Evolutionary conservation across 257 asterid genomes (phyloP).

Genomic region (Jasminum sambac): DNA sequence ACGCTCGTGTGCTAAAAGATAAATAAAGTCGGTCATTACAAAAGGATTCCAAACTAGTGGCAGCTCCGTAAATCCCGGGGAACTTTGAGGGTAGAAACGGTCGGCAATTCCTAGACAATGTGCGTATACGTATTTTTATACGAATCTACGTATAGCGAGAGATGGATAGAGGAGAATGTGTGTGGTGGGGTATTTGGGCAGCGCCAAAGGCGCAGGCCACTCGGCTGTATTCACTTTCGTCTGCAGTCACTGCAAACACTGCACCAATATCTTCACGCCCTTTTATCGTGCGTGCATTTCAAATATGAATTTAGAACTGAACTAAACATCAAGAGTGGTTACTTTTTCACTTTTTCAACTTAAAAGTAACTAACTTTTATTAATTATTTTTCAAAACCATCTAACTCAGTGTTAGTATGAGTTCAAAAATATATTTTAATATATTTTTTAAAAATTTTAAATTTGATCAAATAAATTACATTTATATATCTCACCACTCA

Average conservation of each 20-base stretch:
- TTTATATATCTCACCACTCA: no score
- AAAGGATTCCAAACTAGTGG: slow-evolving; percentile 33
- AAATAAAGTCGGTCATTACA: slow-evolving; percentile 17
- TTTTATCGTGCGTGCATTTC: background rate
- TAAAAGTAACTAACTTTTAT: no score
- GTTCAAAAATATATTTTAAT: no score
- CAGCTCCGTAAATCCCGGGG: slow-evolving; percentile 10
- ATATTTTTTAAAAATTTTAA: no score
- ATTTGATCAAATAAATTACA: no score
- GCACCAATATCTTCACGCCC: slow-evolving; percentile 17
- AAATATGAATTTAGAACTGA: background rate
- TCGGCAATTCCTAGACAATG: slow-evolving; percentile 20
- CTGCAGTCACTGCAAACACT: background rate
- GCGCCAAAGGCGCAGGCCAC: slow-evolving; percentile 51
- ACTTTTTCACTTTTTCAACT: no score
- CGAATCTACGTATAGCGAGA: background rate
- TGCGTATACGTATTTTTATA: slow-evolving; percentile 16
- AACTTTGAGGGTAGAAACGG: background rate
- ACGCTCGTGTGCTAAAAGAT: slow-evolving; percentile 8
- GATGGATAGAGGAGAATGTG: background rate
- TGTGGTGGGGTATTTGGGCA: slow-evolving; percentile 33
- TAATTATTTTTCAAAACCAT: no score
- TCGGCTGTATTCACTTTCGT: slow-evolving; percentile 10
- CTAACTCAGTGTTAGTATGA: no score
- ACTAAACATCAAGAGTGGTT: no score